These are phyloP conservation scores for Botrytis cinerea DNA, from an alignment of 2,329 filamentous ascomycete species.

Conservation along the genomic window DNA sequence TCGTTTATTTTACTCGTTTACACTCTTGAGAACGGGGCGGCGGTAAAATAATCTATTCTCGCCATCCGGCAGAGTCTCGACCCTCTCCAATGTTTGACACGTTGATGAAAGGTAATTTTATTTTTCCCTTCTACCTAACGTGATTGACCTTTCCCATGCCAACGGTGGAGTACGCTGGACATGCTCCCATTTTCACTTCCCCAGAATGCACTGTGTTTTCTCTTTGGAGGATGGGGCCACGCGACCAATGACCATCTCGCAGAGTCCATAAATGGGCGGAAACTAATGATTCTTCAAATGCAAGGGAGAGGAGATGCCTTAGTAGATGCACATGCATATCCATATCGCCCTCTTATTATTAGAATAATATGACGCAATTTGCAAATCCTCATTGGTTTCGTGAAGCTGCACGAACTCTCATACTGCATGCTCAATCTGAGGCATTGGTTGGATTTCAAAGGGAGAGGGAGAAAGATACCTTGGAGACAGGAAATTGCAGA, in stretches of 20 bases:
- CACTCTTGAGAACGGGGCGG: neutral
- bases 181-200: constrained; percentile 1
- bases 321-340: constrained; percentile 9
- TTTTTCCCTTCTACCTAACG: neutral
- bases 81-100: constrained; percentile 6
- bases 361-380: constrained; percentile 13
- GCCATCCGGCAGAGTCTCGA: constrained; percentile 7
- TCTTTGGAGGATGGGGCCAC: neutral
- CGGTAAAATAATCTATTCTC: constrained; percentile 6
- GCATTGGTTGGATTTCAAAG: neutral
- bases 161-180: neutral
- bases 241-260: neutral
- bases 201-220: constrained; percentile 6
- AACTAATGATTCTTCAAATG: neutral
- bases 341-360: constrained; percentile 15
- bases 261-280: constrained; percentile 1
- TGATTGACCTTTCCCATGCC: neutral
- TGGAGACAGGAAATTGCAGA: constrained; percentile 8
- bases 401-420: constrained; percentile 2
- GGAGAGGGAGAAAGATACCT: neutral
- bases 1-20: neutral
- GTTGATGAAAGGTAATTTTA: constrained; percentile 11
- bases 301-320: constrained; percentile 9
- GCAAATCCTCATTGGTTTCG: neutral
- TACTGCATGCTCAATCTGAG: constrained; percentile 7